These are phyloP conservation scores for Syzygium grande DNA, from an alignment of 345 rosid genomes.

Conservation along the genomic window DNA sequence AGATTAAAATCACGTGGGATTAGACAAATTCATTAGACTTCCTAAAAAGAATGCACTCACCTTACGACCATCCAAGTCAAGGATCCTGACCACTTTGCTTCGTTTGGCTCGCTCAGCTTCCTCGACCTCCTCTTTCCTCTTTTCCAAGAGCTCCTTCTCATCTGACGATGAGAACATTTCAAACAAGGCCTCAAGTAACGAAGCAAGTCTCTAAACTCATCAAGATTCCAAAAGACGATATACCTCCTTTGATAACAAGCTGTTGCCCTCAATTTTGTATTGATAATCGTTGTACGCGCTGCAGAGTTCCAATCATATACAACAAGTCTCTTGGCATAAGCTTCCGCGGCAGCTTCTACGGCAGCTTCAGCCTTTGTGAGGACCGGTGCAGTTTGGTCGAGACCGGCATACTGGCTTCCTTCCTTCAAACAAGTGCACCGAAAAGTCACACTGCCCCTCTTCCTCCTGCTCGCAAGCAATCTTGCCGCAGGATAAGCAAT, in stretches of 20 bases:
- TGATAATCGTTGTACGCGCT: constrained; percentile 92
- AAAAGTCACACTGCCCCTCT: too few relatives aligned
- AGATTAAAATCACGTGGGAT: too few relatives aligned
- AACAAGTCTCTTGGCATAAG: constrained; percentile 80
- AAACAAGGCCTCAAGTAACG: neutral
- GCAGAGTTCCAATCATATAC: constrained; percentile 88
- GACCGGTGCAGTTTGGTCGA: constrained; percentile 54
- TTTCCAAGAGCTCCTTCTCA: constrained; percentile 79
- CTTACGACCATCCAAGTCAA: constrained; percentile 91
- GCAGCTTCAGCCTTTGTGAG: constrained; percentile 68
- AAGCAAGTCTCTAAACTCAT: neutral
- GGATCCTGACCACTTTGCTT: constrained; percentile 73
- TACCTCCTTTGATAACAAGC: too few relatives aligned
- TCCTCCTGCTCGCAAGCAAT: too few relatives aligned
- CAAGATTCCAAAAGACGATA: neutral
- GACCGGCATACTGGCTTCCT: constrained; percentile 77
- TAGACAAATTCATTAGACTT: too few relatives aligned
- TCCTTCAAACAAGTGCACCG: constrained; percentile 87
- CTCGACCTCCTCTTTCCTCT: constrained; percentile 74
- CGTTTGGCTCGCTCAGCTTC: too few relatives aligned
- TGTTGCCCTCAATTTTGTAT: constrained; percentile 75
- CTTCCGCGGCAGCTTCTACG: constrained; percentile 76
- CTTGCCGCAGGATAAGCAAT: too few relatives aligned
- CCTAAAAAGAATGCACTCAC: too few relatives aligned
- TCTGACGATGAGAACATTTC: constrained; percentile 5